Percentiles rank a stretch among this genome's conserved stretches.
Evolutionary conservation across 495 filamentous ascomycete genomes (phyloP).

Genomic region (Oleoguttula mirabilis): DNA sequence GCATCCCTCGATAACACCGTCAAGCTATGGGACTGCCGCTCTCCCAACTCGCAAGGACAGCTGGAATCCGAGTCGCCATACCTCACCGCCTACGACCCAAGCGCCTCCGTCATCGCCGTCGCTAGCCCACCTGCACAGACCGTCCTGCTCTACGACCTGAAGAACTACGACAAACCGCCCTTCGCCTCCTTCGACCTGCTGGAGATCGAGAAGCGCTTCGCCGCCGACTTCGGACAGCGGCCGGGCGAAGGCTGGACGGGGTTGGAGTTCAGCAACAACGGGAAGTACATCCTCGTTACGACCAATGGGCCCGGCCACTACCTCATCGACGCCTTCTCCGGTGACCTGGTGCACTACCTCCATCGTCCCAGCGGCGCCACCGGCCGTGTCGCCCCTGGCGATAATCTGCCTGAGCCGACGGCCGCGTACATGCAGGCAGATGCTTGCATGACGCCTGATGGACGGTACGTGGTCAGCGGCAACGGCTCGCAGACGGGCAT

Average conservation of each 20-base stretch:
- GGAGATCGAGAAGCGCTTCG: slow-evolving; percentile 44
- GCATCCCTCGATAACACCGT: slow-evolving; percentile 81
- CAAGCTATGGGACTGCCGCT: slow-evolving; percentile 69
- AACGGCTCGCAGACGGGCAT: slow-evolving; percentile 45
- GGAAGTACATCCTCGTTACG: slow-evolving; percentile 69
- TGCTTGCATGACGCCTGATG: slow-evolving; percentile 78
- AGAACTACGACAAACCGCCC: slow-evolving; percentile 82
- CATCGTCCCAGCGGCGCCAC: slow-evolving; percentile 34
- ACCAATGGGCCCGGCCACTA: slow-evolving; percentile 74
- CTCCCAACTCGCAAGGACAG: slow-evolving; percentile 60
- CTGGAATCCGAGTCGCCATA: slow-evolving; percentile 65
- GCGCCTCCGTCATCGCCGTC: slow-evolving; percentile 80
- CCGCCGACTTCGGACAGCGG: slow-evolving; percentile 29
- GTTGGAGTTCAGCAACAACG: slow-evolving; percentile 89
- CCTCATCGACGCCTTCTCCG: slow-evolving; percentile 80
- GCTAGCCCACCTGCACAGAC: slow-evolving; percentile 64
- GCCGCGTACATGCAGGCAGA: slow-evolving; percentile 50
- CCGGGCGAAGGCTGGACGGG: slow-evolving; percentile 59
- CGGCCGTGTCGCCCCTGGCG: slow-evolving; percentile 38
- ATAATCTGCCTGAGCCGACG: slow-evolving; percentile 27
- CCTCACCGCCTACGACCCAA: slow-evolving; percentile 77
- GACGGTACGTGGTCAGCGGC: slow-evolving; percentile 72
- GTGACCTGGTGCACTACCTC: slow-evolving; percentile 48
- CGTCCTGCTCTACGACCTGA: slow-evolving; percentile 81
- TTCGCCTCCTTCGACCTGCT: slow-evolving; percentile 76